Conservation (phyloP, 768 basidiomycete species). For the Strobilomyces dryophilus region DNA sequence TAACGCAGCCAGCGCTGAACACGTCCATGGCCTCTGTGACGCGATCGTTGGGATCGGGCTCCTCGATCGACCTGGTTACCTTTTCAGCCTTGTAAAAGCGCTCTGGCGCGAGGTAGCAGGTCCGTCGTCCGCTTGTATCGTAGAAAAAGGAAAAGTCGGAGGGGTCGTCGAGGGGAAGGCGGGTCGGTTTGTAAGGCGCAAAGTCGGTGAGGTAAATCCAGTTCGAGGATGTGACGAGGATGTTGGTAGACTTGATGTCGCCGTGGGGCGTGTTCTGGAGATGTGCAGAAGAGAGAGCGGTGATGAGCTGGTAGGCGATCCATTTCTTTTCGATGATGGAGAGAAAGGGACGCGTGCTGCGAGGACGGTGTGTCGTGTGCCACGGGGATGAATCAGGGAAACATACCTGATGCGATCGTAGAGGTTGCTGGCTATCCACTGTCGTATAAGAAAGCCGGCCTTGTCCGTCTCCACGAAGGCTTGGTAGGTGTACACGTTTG, state of each 20-base stretch:
- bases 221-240: slow-evolving; percentile 94
- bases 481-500: slow-evolving; percentile 88
- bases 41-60: slow-evolving; percentile 59
- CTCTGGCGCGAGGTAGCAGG: slow-evolving; percentile 96
- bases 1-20: slow-evolving; percentile 91
- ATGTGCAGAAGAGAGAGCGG: slow-evolving; percentile 77
- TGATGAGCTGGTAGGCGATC: slow-evolving; percentile 92
- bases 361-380: not conserved
- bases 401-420: slow-evolving; percentile 95
- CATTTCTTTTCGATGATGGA: slow-evolving; percentile 93
- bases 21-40: slow-evolving; percentile 98
- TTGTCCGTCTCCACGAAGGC: slow-evolving; percentile 91
- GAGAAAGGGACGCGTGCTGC: slow-evolving; percentile 92
- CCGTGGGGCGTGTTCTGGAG: slow-evolving; percentile 91
- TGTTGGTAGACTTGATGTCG: slow-evolving; percentile 96
- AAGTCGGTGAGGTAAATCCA: slow-evolving; percentile 96
- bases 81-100: slow-evolving; percentile 85
- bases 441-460: slow-evolving; percentile 91
- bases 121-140: slow-evolving; percentile 89
- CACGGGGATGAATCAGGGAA: not conserved
- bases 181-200: slow-evolving; percentile 91
- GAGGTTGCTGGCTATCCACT: slow-evolving; percentile 91
- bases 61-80: slow-evolving; percentile 52
- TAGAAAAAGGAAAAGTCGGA: slow-evolving; percentile 98
- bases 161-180: slow-evolving; percentile 92